phyloP scores from a whole-genome alignment of 768 basidiomycete genomes.

The Cystobasidium ongulense region DNA sequence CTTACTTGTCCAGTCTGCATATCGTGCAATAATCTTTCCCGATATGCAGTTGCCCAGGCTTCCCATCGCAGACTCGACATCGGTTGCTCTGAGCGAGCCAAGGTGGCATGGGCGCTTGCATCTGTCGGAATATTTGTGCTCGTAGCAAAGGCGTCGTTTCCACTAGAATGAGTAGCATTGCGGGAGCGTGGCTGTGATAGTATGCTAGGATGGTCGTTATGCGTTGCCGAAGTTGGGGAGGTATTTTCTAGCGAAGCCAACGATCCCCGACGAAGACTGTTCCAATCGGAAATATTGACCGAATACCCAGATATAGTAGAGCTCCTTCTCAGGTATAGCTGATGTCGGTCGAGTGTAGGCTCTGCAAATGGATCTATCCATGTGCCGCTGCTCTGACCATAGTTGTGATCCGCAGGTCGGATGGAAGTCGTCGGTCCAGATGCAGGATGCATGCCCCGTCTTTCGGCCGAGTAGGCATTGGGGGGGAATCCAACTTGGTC shows the following conservation, averaged over 20 bases:
- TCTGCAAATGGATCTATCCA: slow-evolving; percentile 16
- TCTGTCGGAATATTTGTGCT: not conserved
- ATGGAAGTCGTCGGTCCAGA: not conserved
- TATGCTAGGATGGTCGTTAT: not conserved
- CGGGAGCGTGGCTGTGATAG: not conserved
- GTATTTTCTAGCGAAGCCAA: slow-evolving; percentile 3
- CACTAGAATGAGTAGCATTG: not conserved
- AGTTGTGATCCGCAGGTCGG: not conserved
- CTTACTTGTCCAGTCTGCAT: not conserved
- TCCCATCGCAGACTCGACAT: slow-evolving; percentile 17
- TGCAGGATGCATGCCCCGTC: not conserved
- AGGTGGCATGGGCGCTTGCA: not conserved
- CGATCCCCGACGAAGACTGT: slow-evolving; percentile 6
- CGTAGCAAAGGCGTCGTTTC: too few relatives aligned
- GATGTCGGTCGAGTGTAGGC: not conserved
- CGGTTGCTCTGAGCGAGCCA: not conserved
- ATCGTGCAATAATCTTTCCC: not conserved
- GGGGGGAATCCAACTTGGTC: not conserved
- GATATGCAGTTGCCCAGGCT: slow-evolving; percentile 19
- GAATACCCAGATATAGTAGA: slow-evolving; percentile 29
- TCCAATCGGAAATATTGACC: slow-evolving; percentile 14
- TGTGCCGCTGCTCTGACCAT: not conserved
- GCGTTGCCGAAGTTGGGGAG: not conserved
- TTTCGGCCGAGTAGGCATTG: not conserved
- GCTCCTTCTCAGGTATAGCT: not conserved